Conservation (phyloP, 371 early-diverging fungal species). For the Mucor piriformis region DNA sequence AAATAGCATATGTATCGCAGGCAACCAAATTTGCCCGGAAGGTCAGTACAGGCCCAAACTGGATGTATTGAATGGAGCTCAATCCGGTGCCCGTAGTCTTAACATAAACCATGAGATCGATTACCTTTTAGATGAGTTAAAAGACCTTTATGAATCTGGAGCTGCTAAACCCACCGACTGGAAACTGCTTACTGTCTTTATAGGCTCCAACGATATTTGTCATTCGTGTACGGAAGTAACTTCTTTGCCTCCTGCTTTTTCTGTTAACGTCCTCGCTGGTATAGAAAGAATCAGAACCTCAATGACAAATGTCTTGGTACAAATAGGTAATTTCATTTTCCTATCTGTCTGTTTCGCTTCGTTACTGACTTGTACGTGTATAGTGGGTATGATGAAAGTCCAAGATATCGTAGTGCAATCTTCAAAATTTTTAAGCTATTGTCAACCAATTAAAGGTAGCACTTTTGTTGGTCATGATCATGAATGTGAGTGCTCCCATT, state of each 20-base stretch:
- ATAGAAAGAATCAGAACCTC: slow-evolving; percentile 36
- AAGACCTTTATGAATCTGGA: slow-evolving; percentile 29
- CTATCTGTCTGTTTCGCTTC: too few species aligned
- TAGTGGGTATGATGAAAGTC: slow-evolving; percentile 46
- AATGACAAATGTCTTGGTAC: slow-evolving; percentile 36
- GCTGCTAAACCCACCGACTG: slow-evolving; percentile 53
- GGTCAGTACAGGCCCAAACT: slow-evolving; percentile 40
- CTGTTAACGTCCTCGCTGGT: slow-evolving; percentile 35
- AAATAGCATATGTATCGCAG: slow-evolving; percentile 10
- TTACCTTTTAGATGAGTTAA: slow-evolving; percentile 38
- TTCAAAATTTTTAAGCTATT: slow-evolving; percentile 25
- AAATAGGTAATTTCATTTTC: slow-evolving; percentile 47
- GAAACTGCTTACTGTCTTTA: slow-evolving; percentile 67
- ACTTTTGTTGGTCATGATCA: slow-evolving; percentile 45
- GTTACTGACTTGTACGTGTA: too few species aligned
- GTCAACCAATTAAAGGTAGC: slow-evolving; percentile 36
- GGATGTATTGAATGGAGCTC: slow-evolving; percentile 53
- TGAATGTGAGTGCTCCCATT: slow-evolving; percentile 51
- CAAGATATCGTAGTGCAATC: slow-evolving; percentile 23
- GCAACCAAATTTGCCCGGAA: slow-evolving; percentile 40
- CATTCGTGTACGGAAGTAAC: slow-evolving; percentile 46
- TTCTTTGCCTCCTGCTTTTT: slow-evolving; percentile 32
- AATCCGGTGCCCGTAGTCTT: slow-evolving; percentile 49
- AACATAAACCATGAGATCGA: slow-evolving; percentile 48
- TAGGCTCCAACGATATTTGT: slow-evolving; percentile 74